A percentile compares a stretch with the other conserved stretches of the same genome.
These are phyloP conservation scores for Venturia carpophila DNA, from an alignment of 2,329 filamentous ascomycete species.

Conservation along the genomic window DNA sequence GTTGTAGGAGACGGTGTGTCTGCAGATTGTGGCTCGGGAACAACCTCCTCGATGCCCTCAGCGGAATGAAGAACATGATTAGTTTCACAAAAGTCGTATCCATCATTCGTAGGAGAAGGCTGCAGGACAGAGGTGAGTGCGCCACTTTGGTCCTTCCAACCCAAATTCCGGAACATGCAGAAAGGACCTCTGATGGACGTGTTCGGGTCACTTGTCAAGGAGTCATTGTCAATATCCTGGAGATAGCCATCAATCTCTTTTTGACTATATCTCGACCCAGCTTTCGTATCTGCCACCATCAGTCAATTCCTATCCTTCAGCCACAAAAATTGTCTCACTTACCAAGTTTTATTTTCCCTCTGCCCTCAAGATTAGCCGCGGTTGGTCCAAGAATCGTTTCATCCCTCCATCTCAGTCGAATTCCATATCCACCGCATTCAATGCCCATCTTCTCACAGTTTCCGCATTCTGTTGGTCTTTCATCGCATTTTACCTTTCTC, in stretches of 20 bases:
- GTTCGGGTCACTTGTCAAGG: background rate
- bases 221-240: background rate
- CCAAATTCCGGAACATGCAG: background rate
- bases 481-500: slow-evolving; percentile 15
- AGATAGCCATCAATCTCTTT: slow-evolving; percentile 7
- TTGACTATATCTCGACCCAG: background rate
- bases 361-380: slow-evolving; percentile 1
- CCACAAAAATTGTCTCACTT: background rate
- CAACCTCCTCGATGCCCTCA: background rate
- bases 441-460: slow-evolving; percentile 7
- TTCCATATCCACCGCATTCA: slow-evolving; percentile 1
- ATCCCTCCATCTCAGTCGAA: background rate
- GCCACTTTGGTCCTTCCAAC: background rate
- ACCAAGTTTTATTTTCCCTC: background rate
- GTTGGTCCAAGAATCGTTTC: background rate
- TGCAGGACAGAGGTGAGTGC: background rate
- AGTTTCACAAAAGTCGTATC: too few species aligned
- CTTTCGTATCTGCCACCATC: background rate
- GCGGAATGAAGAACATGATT: background rate
- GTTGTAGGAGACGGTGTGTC: background rate
- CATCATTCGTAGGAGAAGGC: background rate
- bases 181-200: background rate
- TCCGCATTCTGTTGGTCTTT: background rate
- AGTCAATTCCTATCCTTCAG: background rate
- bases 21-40: background rate